These are phyloP conservation scores for Corchorus olitorius DNA, from an alignment of 345 rosid species.

Conservation along the genomic window DNA sequence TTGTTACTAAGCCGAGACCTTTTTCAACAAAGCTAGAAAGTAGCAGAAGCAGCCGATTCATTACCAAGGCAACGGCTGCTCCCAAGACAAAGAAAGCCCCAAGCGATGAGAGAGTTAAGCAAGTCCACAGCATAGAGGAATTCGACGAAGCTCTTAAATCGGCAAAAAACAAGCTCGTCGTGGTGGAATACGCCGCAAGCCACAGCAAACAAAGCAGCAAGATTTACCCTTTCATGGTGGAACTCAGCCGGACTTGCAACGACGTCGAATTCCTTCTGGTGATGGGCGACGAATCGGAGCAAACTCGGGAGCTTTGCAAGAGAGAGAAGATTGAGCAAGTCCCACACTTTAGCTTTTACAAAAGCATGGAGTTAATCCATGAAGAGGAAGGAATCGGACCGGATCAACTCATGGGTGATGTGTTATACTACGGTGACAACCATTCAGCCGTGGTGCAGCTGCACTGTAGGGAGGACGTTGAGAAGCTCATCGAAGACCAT, in stretches of 20 bases:
- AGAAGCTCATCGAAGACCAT: slow-evolving; percentile 72
- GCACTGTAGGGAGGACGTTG: slow-evolving; percentile 70
- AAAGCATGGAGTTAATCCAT: slow-evolving; percentile 82
- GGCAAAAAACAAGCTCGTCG: slow-evolving; percentile 75
- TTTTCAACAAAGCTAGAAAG: slow-evolving; percentile 13
- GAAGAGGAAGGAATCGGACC: slow-evolving; percentile 93
- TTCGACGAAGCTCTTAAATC: slow-evolving; percentile 66
- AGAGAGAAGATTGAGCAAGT: slow-evolving; percentile 77
- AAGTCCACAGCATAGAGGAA: slow-evolving; percentile 73
- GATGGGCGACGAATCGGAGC: slow-evolving; percentile 87
- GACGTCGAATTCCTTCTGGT: slow-evolving; percentile 81
- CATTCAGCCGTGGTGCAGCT: slow-evolving; percentile 84
- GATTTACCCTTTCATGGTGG: slow-evolving; percentile 90
- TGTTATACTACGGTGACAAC: slow-evolving; percentile 88
- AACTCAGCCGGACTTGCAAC: slow-evolving; percentile 75
- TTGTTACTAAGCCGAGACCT: slow-evolving; percentile 10
- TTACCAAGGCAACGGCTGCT: slow-evolving; percentile 51
- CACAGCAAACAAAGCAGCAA: slow-evolving; percentile 49
- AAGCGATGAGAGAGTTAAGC: slow-evolving; percentile 55
- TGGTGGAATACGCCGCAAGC: slow-evolving; percentile 74
- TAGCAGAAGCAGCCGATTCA: background rate
- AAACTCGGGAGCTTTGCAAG: slow-evolving; percentile 64
- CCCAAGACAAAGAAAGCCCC: slow-evolving; percentile 41
- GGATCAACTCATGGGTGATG: slow-evolving; percentile 79
- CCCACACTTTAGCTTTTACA: slow-evolving; percentile 92